These are phyloP conservation scores for Phytophthora fragariae DNA, from an alignment of 352 stramenopile genomes.

Conservation along the genomic window DNA sequence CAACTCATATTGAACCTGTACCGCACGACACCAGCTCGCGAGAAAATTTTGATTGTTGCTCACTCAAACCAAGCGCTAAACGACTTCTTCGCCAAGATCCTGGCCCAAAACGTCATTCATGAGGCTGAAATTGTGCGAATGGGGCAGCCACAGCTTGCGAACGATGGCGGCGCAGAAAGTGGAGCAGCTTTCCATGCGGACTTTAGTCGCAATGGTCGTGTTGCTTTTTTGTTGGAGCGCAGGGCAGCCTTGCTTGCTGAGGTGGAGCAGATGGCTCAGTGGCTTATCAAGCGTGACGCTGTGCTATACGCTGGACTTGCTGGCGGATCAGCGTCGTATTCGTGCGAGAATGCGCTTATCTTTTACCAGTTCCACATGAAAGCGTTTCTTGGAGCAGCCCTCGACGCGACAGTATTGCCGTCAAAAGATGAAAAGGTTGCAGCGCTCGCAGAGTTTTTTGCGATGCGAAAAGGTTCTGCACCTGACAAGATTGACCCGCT, in stretches of 20 bases:
- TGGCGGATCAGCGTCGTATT: conserved; percentile 88
- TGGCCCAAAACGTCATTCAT: conserved; percentile 79
- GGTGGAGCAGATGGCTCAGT: conserved; percentile 93
- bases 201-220: conserved; percentile 94
- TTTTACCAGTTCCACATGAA: conserved; percentile 95
- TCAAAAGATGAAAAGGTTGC: conserved; percentile 31
- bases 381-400: conserved; percentile 65
- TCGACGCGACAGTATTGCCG: conserved; percentile 16
- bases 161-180: conserved; percentile 39
- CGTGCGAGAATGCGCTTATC: conserved; percentile 96
- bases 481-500: conserved; percentile 38
- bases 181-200: conserved; percentile 91
- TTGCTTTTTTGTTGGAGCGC: conserved; percentile 80
- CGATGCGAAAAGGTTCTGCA: conserved; percentile 36
- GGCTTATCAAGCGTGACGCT: conserved; percentile 68
- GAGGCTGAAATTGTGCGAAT: conserved; percentile 93
- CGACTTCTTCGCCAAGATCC: conserved; percentile 95
- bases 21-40: conserved; percentile 68
- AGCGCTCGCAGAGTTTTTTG: conserved; percentile 51
- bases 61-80: conserved; percentile 96
- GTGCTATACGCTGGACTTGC: conserved; percentile 56
- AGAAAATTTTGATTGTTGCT: conserved; percentile 95
- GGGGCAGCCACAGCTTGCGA: conserved; percentile 45
- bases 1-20: conserved; percentile 96
- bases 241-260: conserved; percentile 89